phyloP scores from a whole-genome alignment of 768 basidiomycete species.

The Stropharia rugosoannulata region DNA sequence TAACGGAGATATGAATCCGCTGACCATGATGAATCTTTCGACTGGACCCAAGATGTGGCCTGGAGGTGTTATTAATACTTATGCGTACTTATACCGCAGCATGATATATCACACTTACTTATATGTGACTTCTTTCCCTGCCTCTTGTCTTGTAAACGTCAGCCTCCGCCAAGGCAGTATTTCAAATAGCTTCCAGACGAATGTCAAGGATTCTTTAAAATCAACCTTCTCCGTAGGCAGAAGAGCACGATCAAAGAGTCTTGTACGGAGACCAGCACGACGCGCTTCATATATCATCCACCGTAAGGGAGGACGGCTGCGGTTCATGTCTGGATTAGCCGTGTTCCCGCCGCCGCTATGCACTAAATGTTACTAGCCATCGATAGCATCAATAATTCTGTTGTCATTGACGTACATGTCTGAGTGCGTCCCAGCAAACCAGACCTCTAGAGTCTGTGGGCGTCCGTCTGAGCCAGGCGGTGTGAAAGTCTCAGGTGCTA shows the following conservation, averaged over 20 bases:
- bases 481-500: too few relatives aligned
- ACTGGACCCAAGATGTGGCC: slow-evolving; percentile 13
- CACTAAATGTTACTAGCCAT: too few relatives aligned
- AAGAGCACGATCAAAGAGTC: slow-evolving; percentile 3
- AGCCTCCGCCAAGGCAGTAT: slow-evolving; percentile 2
- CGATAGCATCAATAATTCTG: too few relatives aligned
- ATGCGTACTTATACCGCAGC: too few relatives aligned
- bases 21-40: slow-evolving; percentile 17
- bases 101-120: slow-evolving; percentile 8
- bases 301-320: slow-evolving; percentile 15
- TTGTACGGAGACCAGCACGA: slow-evolving; percentile 10
- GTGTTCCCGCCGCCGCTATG: slow-evolving; percentile 20
- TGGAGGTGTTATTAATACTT: too few relatives aligned
- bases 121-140: slow-evolving; percentile 1
- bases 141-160: slow-evolving; percentile 1
- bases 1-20: slow-evolving; percentile 16
- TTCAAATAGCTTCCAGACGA: slow-evolving; percentile 15
- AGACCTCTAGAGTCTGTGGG: slow-evolving; percentile 29
- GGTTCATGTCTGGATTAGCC: slow-evolving; percentile 15
- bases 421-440: slow-evolving; percentile 24
- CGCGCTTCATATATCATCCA: slow-evolving; percentile 23
- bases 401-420: slow-evolving; percentile 16
- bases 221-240: not conserved
- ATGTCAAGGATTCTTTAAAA: slow-evolving; percentile 15
- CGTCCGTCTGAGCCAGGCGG: not conserved